phyloP scores from a whole-genome alignment of 441 rosid species.

The Lepidium campestre region DNA sequence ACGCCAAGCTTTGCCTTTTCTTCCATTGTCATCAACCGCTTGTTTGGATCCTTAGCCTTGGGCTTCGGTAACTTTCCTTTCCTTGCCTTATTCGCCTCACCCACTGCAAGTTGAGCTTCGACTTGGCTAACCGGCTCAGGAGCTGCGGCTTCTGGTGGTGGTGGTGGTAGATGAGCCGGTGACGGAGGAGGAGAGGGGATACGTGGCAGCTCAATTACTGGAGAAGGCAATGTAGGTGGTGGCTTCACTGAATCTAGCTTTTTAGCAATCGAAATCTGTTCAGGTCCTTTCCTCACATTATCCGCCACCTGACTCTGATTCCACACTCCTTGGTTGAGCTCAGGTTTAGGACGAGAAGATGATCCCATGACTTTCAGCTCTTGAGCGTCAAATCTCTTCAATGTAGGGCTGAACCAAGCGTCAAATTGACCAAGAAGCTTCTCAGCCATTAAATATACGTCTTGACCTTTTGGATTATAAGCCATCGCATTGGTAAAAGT shows the following conservation, averaged over 20 bases:
- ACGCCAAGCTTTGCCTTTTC: conserved; percentile 82
- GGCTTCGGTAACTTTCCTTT: conserved; percentile 78
- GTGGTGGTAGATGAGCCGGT: not conserved
- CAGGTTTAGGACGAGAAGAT: conserved; percentile 7
- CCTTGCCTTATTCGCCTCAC: conserved; percentile 20
- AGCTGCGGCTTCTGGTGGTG: not conserved
- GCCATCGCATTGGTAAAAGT: conserved; percentile 18
- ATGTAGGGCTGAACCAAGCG: conserved; percentile 42
- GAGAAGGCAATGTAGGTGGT: not conserved
- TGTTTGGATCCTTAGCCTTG: conserved; percentile 88
- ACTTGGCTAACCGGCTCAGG: conserved; percentile 7
- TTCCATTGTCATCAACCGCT: conserved; percentile 63
- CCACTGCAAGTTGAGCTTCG: conserved; percentile 1
- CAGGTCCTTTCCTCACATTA: conserved; percentile 7
- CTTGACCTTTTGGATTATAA: conserved; percentile 23
- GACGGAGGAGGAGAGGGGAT: conserved; percentile 4
- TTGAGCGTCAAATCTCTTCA: conserved; percentile 26
- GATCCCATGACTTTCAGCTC: conserved; percentile 1
- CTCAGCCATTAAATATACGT: conserved; percentile 20
- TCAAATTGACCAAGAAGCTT: conserved; percentile 43
- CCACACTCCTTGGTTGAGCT: not conserved
- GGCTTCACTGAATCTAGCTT: conserved; percentile 1
- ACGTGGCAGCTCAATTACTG: not conserved
- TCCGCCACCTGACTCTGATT: not conserved
- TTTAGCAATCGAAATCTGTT: conserved; percentile 2